Evolutionary conservation across 2,329 filamentous ascomycete species (phyloP), one percentile per base, ranked within the genome.

Genomic region (Nakataea oryzae): DNA sequence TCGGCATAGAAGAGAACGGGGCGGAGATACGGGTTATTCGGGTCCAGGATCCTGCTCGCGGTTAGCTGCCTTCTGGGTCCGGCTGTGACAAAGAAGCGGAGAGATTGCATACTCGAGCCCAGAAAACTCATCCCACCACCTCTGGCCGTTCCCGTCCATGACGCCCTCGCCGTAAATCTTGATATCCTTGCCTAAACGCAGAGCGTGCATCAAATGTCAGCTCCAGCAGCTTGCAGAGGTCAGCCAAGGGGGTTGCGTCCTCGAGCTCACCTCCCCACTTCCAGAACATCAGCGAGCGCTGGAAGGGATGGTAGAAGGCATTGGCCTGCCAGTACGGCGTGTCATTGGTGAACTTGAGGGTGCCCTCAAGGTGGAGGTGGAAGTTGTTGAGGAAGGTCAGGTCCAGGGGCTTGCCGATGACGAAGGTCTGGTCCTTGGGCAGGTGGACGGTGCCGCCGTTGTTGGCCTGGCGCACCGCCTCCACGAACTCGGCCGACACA

Each of bases 1-100:
- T 86, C 81, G 0, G 82, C 84, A 50, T 85, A 75, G 72, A 86
- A 86, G 3, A 86, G 75, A 30, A 86, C 26, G 8, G 84, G 84
- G 0, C 84, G 79, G 34, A 82, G 78, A 66, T 81, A 86, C 1
- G 58, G 58, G 58, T 60, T 60, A 26, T 60, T 12, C 21, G 58
- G 58, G 27, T 60, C 58, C 34, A 60, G 58, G 32, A 83, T 81
- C 63, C 60, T 61, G 24, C 8, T 7, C 24, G 4, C n/a, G 9
- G 29, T 56, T 29, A 56, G 55, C 8, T 1, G 17, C 3, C 26
- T 14, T 30, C 3, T 41, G 0, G 5, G 29, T 6, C 57, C 13
- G 21, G 14, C 28, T 27, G 26, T 9, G 5, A 41, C 21, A 34
- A 13, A 0, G 21, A 56, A 28, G n/a, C 29, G 7, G 24, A 28